These are phyloP conservation scores for Moesziomyces globuligerus DNA, from an alignment of 1,284 basidiomycete species.

Conservation along the genomic window DNA sequence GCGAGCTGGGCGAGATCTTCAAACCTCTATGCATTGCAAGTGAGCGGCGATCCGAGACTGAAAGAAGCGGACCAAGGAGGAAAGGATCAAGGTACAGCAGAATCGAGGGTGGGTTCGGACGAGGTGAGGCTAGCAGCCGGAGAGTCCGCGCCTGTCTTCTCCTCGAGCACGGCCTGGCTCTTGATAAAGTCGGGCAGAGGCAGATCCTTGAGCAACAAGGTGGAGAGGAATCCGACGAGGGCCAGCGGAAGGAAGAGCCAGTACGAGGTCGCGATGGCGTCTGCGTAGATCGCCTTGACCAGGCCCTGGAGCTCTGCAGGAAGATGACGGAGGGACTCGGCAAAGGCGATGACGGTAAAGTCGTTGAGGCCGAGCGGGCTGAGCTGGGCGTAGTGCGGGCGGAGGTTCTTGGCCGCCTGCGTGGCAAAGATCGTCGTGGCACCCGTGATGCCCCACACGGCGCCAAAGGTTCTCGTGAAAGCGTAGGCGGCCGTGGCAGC, in stretches of 20 bases:
- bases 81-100: too few relatives aligned
- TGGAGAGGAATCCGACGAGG: conserved; percentile 23
- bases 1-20: too few relatives aligned
- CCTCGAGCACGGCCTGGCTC: conserved; percentile 17
- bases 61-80: too few relatives aligned
- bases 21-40: too few relatives aligned
- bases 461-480: conserved; percentile 49
- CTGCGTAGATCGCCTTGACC: conserved; percentile 20
- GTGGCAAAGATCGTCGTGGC: conserved; percentile 50
- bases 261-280: conserved; percentile 21
- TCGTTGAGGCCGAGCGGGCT: conserved; percentile 36
- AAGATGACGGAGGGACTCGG: conserved; percentile 11
- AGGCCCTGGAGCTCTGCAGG: conserved; percentile 15
- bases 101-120: too few relatives aligned
- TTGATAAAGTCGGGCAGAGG: conserved; percentile 45
- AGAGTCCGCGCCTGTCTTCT: conserved; percentile 6
- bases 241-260: conserved; percentile 34
- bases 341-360: conserved; percentile 32
- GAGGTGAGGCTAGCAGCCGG: background rate
- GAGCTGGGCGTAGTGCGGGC: conserved; percentile 14
- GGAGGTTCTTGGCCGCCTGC: conserved; percentile 11
- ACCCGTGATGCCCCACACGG: conserved; percentile 49
- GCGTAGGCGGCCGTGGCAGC: conserved; percentile 44
- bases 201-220: conserved; percentile 32
- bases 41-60: too few relatives aligned